Evolutionary conservation across 2,329 filamentous ascomycete species (phyloP).

Genomic region (Lachnellula hyalina): DNA sequence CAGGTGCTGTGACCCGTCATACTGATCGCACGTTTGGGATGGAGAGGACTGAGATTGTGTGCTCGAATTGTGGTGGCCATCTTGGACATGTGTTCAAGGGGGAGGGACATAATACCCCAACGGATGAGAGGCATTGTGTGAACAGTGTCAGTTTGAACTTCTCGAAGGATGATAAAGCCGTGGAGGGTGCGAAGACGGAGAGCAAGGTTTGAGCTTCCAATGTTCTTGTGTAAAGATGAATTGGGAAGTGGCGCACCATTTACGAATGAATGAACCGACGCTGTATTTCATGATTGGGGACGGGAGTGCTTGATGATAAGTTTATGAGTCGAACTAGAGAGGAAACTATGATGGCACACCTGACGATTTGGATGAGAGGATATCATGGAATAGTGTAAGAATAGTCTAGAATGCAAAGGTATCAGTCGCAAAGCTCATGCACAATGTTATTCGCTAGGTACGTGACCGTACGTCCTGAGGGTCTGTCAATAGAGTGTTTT

Average conservation of each 20-base stretch:
- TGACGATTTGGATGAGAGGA: too few species aligned
- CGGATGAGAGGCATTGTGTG: constrained; percentile 94
- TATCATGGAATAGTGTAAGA: too few species aligned
- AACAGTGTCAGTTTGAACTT: constrained; percentile 35
- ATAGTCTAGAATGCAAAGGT: too few species aligned
- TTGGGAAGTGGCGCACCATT: neutral
- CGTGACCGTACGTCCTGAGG: too few species aligned
- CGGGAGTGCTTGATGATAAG: neutral
- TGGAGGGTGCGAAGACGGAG: neutral
- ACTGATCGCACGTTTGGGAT: constrained; percentile 75
- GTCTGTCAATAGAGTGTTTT: too few species aligned
- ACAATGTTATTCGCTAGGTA: too few species aligned
- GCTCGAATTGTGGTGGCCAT: constrained; percentile 89
- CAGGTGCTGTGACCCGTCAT: constrained; percentile 80
- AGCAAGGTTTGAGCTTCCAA: too few species aligned
- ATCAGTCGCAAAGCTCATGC: too few species aligned
- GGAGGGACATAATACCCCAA: constrained; percentile 77
- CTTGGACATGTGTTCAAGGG: constrained; percentile 90
- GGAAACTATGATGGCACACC: too few species aligned
- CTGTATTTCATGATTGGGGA: neutral
- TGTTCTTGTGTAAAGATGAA: too few species aligned
- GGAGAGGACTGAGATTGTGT: constrained; percentile 87
- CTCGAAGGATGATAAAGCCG: constrained; percentile 10
- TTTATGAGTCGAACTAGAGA: too few species aligned
- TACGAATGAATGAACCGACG: neutral